phyloP scores from a whole-genome alignment of 2,329 filamentous ascomycete species.

The Polychaeton citri region DNA sequence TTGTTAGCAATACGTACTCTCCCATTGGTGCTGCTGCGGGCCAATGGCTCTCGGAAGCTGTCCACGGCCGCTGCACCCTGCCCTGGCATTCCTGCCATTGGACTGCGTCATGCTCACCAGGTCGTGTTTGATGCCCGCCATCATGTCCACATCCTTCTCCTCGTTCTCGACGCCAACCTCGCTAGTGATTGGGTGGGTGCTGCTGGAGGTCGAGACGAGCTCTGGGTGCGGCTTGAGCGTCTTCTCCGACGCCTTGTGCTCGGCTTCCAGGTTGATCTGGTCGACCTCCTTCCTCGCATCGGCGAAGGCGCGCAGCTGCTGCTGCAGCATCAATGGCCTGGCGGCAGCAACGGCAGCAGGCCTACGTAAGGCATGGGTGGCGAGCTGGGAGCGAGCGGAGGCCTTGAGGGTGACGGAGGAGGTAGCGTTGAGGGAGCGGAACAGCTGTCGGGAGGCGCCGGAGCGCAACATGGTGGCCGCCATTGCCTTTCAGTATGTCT shows the following conservation, averaged over 20 bases:
- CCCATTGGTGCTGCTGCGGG: neutral
- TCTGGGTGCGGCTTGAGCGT: conserved; percentile 48
- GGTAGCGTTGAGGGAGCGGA: conserved; percentile 24
- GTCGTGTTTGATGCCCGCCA: conserved; percentile 29
- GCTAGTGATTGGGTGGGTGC: conserved; percentile 26
- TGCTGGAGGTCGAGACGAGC: conserved; percentile 46
- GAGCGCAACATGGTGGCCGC: conserved; percentile 28
- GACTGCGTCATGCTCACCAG: conserved; percentile 19
- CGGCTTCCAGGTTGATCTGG: conserved; percentile 42
- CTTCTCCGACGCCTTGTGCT: conserved; percentile 40
- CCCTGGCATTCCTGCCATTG: too few relatives aligned
- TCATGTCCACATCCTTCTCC: conserved; percentile 30
- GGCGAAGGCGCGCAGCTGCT: conserved; percentile 8
- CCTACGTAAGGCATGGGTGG: conserved; percentile 22
- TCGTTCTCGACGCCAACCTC: conserved; percentile 23
- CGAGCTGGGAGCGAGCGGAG: conserved; percentile 22
- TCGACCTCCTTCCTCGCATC: conserved; percentile 20
- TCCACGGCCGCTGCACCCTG: too few relatives aligned
- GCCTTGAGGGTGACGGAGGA: conserved; percentile 16
- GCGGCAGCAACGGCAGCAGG: conserved; percentile 20
- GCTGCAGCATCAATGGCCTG: conserved; percentile 21
- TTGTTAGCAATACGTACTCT: neutral
- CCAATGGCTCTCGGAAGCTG: too few relatives aligned
- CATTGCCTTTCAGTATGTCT: neutral
- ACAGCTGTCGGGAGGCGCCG: conserved; percentile 27